Evolutionary conservation across 1,284 basidiomycete genomes (phyloP).

Genomic region (Pseudozyma hubeiensis): DNA sequence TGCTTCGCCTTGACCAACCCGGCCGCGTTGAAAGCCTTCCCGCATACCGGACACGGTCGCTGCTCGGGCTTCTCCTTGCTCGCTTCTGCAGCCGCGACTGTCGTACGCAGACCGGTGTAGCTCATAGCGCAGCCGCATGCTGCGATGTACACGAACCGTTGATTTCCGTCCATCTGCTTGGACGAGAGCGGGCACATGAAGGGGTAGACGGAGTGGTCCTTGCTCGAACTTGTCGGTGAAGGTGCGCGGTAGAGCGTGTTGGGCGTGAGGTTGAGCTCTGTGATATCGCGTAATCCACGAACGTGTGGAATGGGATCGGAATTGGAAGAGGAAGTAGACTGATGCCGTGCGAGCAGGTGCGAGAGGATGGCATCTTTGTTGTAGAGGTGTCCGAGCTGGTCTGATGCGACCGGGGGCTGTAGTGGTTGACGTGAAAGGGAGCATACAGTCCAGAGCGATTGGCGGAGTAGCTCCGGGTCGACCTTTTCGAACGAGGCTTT

Average conservation of each 20-base stretch:
- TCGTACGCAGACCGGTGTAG: constrained; percentile 51
- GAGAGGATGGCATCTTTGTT: constrained; percentile 64
- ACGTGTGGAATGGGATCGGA: constrained; percentile 48
- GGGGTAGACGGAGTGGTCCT: constrained; percentile 30
- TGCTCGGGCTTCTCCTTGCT: constrained; percentile 1
- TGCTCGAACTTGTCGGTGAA: constrained; percentile 13
- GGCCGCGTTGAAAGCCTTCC: constrained; percentile 39
- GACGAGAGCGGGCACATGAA: constrained; percentile 64
- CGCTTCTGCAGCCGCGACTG: constrained; percentile 8
- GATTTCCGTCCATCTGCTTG: constrained; percentile 62
- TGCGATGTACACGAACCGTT: constrained; percentile 60
- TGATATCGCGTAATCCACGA: constrained; percentile 58
- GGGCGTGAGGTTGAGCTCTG: constrained; percentile 42
- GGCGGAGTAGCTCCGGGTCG: constrained; percentile 52
- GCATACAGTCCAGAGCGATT: constrained; percentile 61
- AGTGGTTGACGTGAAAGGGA: constrained; percentile 55
- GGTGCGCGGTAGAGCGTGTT: constrained; percentile 47
- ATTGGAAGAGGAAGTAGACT: not conserved
- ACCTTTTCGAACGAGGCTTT: constrained; percentile 37
- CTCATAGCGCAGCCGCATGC: constrained; percentile 62
- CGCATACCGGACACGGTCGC: constrained; percentile 54
- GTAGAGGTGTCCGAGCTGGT: constrained; percentile 62
- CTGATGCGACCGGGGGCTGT: constrained; percentile 54
- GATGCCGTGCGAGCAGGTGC: constrained; percentile 54
- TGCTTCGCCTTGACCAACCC: constrained; percentile 35